Base-by-base conservation (phyloP, 371 early-diverging fungal genomes). In the Mortierella polycephala region DNA sequence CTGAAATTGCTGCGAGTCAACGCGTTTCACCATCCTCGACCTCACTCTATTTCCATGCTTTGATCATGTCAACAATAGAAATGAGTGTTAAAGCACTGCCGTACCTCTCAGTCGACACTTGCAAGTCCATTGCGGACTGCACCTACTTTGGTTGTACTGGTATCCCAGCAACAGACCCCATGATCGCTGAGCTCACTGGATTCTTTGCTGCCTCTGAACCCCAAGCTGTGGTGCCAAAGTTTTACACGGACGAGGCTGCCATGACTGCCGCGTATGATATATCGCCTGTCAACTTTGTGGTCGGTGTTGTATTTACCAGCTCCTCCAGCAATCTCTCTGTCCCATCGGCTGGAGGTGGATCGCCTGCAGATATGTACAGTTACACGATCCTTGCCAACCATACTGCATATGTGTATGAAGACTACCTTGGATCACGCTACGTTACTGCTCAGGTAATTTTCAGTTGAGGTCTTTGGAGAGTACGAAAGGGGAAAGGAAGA, bases 121-220 rank as follows among this genome's bases (percentile, higher is more conserved):
- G 80, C 60, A 69, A 66, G 37, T 66, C 80, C 8, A 56, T 67
- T 10, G 52, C 82, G n/a, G 65, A 57, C 30, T 84, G 84, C 59
- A 67, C 79, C 14, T 70, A 81, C 54, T 71, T 84, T 64, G 84
- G 80, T 50, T 83, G 70, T 55, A 81, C 83, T 11, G 83, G 80
- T 9, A 40, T 72, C 9, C 79, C 80, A 0, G 21, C 67, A 16
- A 65, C 72, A 13, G 82, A 73, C 50, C 81, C 80, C 42, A 60
- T 84, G 40, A 60, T 82, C 40, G 44, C 65, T 0, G 75, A 82
- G 49, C 71, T 84, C n/a, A 10, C 57, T 18, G 55, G 66, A 23
- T 74, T 84, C 63, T 72, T 82, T 39, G n/a, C 65, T 11, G 77
- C 76, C 8, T 80, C 83, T 3, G 83, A 83, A 49, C 81, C 82